Evolutionary conservation across 2,329 filamentous ascomycete genomes (phyloP), one percentile per base, ranked within the genome.

Genomic region (Monilinia polystroma): DNA sequence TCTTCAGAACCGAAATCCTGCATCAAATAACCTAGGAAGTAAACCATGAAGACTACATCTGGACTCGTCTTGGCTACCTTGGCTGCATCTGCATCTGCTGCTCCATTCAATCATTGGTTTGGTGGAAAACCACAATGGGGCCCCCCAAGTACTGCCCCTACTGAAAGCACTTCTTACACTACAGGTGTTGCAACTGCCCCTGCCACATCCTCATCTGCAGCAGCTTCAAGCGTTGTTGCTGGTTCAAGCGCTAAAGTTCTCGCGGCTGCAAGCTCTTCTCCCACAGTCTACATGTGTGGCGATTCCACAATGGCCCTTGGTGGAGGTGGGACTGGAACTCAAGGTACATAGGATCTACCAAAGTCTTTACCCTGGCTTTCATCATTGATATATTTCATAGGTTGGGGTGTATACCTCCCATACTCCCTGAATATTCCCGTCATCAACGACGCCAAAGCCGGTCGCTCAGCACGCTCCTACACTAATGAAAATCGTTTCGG

Each of bases 401-500:
- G 88, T 53, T 90, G 87, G 87, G 88, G 87, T 32, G 78, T 83
- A 69, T 87, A 84, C 73, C 79, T 90, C 18, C 78, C 80, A 58
- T 81, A 84, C 72, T 84, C 81, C 51, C 74, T 84, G 64, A 75
- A 80, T 11, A 73, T 80, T 41, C 76, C 79, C 0, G 83, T 89
- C 7, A 80, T 84, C 70, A 91, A 91, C 80, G 79, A 84, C 63
- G 89, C 89, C 45, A 83, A 89, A 26, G 87, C 81, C 14, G 89
- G 89, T 18, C 85, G 88, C 60, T 87, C 84, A 38, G 87, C 88
- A 1, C 83, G 88, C 57, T 89, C 86, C 32, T 91, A 82, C 77
- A 88, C 84, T 1, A 82, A 85, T 60, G 88, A 91, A 77, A 85
- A 85, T 16, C 85, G 86, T 20, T 91, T 91, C 78, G 77, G 81